Conservation (phyloP, 2,329 filamentous ascomycete genomes). For the Eutypa lata region DNA sequence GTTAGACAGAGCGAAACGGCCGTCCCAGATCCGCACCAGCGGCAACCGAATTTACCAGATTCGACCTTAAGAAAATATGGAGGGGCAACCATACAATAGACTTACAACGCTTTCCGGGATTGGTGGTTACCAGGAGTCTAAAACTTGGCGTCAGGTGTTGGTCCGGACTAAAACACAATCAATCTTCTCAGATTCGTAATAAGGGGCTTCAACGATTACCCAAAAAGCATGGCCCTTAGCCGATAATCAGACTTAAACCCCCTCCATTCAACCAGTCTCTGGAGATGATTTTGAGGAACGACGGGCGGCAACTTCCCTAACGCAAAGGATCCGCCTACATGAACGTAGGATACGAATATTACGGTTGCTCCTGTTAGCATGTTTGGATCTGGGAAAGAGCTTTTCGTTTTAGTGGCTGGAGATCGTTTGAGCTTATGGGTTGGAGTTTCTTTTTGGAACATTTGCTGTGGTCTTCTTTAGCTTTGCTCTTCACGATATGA, state of each 20-base stretch:
- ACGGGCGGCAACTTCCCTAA: too few species aligned
- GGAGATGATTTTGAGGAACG: too few species aligned
- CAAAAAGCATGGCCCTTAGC: not conserved
- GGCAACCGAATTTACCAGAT: not conserved
- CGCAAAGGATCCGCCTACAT: too few species aligned
- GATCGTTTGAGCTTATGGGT: too few species aligned
- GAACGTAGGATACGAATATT: too few species aligned
- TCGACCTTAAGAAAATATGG: too few species aligned
- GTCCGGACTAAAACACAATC: not conserved
- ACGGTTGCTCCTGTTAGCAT: too few species aligned
- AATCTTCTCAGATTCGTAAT: not conserved
- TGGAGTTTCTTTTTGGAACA: not conserved
- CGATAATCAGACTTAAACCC: not conserved
- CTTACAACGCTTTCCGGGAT: too few species aligned
- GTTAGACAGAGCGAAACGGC: not conserved
- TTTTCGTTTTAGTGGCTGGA: too few species aligned
- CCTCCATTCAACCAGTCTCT: too few species aligned
- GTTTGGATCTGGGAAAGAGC: too few species aligned
- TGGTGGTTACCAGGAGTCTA: not conserved
- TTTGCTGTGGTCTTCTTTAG: not conserved
- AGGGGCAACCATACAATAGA: too few species aligned
- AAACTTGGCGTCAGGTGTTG: not conserved
- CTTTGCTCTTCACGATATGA: not conserved
- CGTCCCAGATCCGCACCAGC: not conserved
- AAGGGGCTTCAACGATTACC: not conserved